phyloP scores from a whole-genome alignment of 1,139 yeast species.

The Hyphopichia wangnamkhiaoensis region DNA sequence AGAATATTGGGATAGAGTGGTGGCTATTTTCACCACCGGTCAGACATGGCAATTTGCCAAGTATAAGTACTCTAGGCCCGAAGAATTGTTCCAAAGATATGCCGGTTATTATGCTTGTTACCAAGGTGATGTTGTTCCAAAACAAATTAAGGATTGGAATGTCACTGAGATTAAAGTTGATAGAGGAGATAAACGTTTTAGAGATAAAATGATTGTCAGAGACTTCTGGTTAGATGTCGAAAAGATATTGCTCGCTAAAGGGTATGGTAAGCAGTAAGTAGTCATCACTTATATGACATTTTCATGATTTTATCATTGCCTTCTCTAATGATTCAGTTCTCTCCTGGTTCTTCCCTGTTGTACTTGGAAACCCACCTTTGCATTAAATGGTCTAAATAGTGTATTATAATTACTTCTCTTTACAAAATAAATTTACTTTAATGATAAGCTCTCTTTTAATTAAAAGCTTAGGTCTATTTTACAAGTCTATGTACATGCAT shows the following conservation, averaged over 20 bases:
- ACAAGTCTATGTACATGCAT: slow-evolving; percentile 10
- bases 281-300: slow-evolving; percentile 2
- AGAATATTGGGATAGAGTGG: slow-evolving; percentile 96
- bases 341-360: background rate
- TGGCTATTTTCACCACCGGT: slow-evolving; percentile 95
- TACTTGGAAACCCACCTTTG: background rate
- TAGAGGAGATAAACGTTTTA: slow-evolving; percentile 74
- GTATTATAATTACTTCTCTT: background rate
- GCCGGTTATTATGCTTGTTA: slow-evolving; percentile 80
- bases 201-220: slow-evolving; percentile 84
- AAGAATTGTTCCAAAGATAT: slow-evolving; percentile 75
- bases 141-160: slow-evolving; percentile 81
- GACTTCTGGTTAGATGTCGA: slow-evolving; percentile 81
- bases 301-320: too few relatives aligned
- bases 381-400: background rate
- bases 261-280: slow-evolving; percentile 32
- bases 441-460: too few relatives aligned
- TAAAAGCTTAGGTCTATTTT: too few relatives aligned
- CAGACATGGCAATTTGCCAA: slow-evolving; percentile 95
- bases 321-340: background rate
- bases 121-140: slow-evolving; percentile 79
- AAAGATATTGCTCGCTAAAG: slow-evolving; percentile 51
- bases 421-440: background rate
- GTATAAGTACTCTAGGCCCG: slow-evolving; percentile 83
- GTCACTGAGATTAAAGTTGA: slow-evolving; percentile 77